Evolutionary conservation across 176 grass and related monocot genomes (phyloP), one percentile per base, ranked within the genome.

Genomic region (Raddia guianensis): DNA sequence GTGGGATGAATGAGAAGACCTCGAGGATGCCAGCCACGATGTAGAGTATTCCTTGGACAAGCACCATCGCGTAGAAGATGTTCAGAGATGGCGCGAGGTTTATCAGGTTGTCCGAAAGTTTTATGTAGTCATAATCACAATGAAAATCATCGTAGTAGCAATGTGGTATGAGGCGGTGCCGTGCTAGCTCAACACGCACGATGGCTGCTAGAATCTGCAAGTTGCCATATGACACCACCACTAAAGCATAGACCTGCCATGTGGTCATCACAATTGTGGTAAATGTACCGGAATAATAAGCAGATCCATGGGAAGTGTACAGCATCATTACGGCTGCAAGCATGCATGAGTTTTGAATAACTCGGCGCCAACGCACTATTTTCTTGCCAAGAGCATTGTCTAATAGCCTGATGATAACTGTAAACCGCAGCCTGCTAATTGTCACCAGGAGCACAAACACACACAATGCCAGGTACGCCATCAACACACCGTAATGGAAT

Each of bases 171-270:
- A 47, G 43, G 16, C 43, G 15, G 0, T 0, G 1, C 5, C 11
- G 3, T 53, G 70, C 48, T 0, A 72, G 19, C 2, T 5, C 27
- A 1, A 77, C 21, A 64, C 45, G 59, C 14, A 77, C 15, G 7
- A 5, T 5, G 0, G 75, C 60, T 65, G 75, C 75, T 34, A 46
- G 60, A 50, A 78, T n/a, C 75, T 78, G 75, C 0, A 78, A 78
- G 75, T 64, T 64, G 1, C 45, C 75, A 37, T 49, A 63, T 16
- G 74, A 77, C 2, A 63, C 7, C 0, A 62, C 1, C 5, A 49
- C 0, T 6, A 63, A 8, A 5, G 19, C 56, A 32, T 1, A 40
- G 4, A 40, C 4, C 37, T 40, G 37, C 1, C 2, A 40, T 40
- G 2, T 1, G 1, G 2, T 3, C 37, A 40, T 40, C 4, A 5